Evolutionary conservation across 2,329 filamentous ascomycete genomes (phyloP), one percentile per base, ranked within the genome.

Genomic region (Penicillium vulpinum): DNA sequence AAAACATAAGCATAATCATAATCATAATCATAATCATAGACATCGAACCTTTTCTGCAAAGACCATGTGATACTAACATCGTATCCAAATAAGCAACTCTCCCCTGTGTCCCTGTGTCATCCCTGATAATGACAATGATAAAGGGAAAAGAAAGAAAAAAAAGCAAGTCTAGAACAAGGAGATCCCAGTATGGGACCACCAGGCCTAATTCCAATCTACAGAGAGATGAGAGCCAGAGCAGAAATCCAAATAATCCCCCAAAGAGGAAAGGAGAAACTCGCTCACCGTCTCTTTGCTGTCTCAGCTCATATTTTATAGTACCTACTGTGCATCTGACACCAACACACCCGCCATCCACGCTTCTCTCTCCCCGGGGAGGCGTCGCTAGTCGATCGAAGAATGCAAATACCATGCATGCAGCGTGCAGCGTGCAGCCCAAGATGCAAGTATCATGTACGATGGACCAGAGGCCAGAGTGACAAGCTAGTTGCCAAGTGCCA

Each of bases 231-330:
- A 24, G 21, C 29, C 9, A 33, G 9, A 46, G 18, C 2, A 33
- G 31, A 21, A 40, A 18, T 5, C 38, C 39, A 24, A 33, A 26
- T 8, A n/a, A n/a, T n/a, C n/a, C 10, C 49, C 22, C 22, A 9
- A 50, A n/a, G 16, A 39, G 40, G 33, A 40, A 45, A 36, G 7
- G 40, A 39, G 29, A 7, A 43, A 16, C 21, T 22, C 26, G 11
- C 40, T 56, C 54, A 56, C 54, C 54, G 54, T 56, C 39, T 56
- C 48, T 52, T 51, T 22, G 29, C 39, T 39, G 33, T 46, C 54
- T 46, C 48, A 41, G 35, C 13, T 40, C 35, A 50, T 38, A 50
- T 40, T 41, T 29, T 10, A 50, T 49, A 48, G 9, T 26, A 39
- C 18, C 22, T 49, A 28, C 11, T 6, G 22, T 22, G 35, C 24